A percentile compares a stretch with the other conserved stretches of the same genome.
phyloP scores from a whole-genome alignment of 2,329 filamentous ascomycete species.

The Clarireedia monteithiana region DNA sequence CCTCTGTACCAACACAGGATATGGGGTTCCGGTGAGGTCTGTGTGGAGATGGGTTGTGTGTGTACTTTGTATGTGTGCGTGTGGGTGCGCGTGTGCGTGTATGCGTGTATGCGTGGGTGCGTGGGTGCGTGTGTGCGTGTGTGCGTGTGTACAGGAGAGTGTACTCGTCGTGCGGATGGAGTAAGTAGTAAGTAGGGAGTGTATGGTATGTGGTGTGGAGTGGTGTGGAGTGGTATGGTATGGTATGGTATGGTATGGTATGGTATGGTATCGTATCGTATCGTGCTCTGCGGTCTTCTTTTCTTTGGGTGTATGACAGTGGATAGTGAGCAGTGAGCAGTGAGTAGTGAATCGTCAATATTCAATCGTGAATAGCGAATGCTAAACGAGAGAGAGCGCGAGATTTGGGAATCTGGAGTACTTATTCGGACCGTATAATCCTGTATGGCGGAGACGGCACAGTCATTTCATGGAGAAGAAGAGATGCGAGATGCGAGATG shows the following conservation, averaged over 20 bases:
- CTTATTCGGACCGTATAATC: conserved; percentile 10
- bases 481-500: neutral
- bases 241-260: neutral
- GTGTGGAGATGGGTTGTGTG: neutral
- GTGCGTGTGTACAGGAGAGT: neutral
- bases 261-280: neutral
- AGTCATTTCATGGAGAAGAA: conserved; percentile 9
- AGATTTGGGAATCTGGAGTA: neutral
- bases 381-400: no score
- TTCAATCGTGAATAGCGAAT: neutral
- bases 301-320: no score
- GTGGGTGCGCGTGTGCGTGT: neutral
- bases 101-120: no score
- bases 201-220: no score
- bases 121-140: no score
- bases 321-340: no score
- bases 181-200: neutral
- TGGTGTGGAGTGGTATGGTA: neutral
- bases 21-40: neutral
- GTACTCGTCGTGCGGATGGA: neutral
- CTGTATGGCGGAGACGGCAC: conserved; percentile 9
- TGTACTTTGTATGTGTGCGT: neutral
- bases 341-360: no score
- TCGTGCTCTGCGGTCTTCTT: no score
- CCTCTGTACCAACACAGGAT: neutral